Evolutionary conservation across 345 rosid genomes (phyloP).

Genomic region (Sonneratia alba): DNA sequence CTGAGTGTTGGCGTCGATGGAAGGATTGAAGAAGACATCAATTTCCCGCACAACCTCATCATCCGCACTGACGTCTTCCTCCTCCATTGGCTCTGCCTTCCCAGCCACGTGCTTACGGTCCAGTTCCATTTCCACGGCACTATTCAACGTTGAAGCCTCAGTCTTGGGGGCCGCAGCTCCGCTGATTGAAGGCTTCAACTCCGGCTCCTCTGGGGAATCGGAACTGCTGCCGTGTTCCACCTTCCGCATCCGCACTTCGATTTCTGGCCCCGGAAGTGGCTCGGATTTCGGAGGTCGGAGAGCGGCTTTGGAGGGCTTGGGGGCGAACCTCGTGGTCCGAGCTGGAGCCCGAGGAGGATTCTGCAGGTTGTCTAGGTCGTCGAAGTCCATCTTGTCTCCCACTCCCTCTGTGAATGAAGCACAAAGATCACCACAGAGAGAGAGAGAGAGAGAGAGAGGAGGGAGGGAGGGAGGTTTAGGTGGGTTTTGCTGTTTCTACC

Average conservation of each 20-base stretch:
- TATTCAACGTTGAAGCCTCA: slow-evolving; percentile 24
- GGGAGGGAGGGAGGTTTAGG: too few relatives aligned
- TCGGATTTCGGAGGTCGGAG: slow-evolving; percentile 26
- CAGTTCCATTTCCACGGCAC: slow-evolving; percentile 43
- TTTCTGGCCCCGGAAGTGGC: slow-evolving; percentile 10
- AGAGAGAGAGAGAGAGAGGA: background rate
- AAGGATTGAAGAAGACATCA: slow-evolving; percentile 66
- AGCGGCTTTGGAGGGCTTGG: slow-evolving; percentile 28
- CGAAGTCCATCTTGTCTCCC: slow-evolving; percentile 41
- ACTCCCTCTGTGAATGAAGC: background rate
- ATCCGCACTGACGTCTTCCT: slow-evolving; percentile 14
- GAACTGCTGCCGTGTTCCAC: background rate
- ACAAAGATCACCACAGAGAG: background rate
- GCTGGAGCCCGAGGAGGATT: slow-evolving; percentile 27
- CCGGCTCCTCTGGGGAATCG: slow-evolving; percentile 17
- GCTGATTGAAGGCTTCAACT: slow-evolving; percentile 15
- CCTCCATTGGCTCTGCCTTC: slow-evolving; percentile 14
- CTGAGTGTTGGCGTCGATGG: slow-evolving; percentile 37
- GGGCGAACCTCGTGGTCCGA: slow-evolving; percentile 50
- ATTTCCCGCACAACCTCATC: slow-evolving; percentile 74
- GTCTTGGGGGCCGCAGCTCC: slow-evolving; percentile 15
- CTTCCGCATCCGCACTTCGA: slow-evolving; percentile 9
- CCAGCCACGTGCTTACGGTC: slow-evolving; percentile 18
- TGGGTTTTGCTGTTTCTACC: too few relatives aligned
- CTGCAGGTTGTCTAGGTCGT: slow-evolving; percentile 36